Evolutionary conservation across 176 grass and related monocot species (phyloP), one percentile per base, ranked within the genome.

Genomic region (Aegilops tauschii): DNA sequence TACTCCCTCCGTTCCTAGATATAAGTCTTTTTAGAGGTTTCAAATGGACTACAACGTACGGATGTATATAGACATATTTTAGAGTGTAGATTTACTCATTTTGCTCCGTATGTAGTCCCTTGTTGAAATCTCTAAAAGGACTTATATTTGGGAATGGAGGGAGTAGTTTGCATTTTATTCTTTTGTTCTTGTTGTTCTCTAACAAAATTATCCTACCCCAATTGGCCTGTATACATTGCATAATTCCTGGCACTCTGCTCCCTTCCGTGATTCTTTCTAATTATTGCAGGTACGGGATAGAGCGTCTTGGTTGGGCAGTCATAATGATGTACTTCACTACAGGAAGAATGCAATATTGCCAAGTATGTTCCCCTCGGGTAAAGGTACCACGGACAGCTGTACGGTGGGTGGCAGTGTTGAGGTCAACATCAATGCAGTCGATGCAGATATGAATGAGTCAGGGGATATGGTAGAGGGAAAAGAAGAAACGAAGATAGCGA

Each of bases 341-440:
- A 91, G 97, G 73, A 96, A 91, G 71, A 82, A 17, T 74, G 93
- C 80, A 42, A 74, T 99, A 91, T 75, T 66, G 70, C 94, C 92
- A 87, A 93, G 92, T 81, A 96, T 99, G 97, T 99, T 99, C 87
- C 94, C 97, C 74, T 98, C 97, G 80, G 92, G 94, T 34, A 86
- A 89, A 93, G 90, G 80, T 66, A 82, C 73, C 83, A 90, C 45
- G 16, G 84, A 86, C 49, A 90, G 47, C 62, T 56, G 40, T 62
- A 20, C 3, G n/a, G 65, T n/a, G 3, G 31, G 13, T 83, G 81
- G 85, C 83, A 84, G 9, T 49, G 37, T 63, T 82, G 81, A 83
- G 47, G 66, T 92, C 65, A 73, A 73, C 61, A 73, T 61, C 65
- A 79, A 89, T 80, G 65, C 32, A 59, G 59, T 84, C 62, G 82